phyloP scores from a whole-genome alignment of 2,329 filamentous ascomycete genomes.

The Xylariaceae sp. region DNA sequence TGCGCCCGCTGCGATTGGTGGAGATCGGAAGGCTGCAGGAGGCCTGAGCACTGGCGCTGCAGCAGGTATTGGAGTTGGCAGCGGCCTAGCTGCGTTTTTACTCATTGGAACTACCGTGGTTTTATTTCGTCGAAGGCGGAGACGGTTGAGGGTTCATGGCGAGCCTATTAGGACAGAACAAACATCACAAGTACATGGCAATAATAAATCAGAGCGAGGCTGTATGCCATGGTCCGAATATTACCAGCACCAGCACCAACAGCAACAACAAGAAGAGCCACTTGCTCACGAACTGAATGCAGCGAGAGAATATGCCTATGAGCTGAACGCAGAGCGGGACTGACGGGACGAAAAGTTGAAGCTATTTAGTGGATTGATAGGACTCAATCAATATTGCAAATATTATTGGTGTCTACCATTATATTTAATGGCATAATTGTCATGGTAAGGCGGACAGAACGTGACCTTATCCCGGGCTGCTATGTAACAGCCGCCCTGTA shows the following conservation, averaged over 20 bases:
- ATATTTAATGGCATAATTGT: too few species aligned
- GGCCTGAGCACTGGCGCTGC: neutral
- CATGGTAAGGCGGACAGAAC: too few species aligned
- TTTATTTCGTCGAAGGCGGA: neutral
- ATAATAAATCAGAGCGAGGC: neutral
- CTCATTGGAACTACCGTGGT: neutral
- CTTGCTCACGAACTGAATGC: too few species aligned
- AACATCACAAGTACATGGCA: neutral
- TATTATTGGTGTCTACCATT: too few species aligned
- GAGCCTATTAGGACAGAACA: neutral
- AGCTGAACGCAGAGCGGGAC: too few species aligned
- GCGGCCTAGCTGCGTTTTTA: conserved; percentile 4
- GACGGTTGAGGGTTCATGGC: neutral
- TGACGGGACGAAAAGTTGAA: too few species aligned
- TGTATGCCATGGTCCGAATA: too few species aligned
- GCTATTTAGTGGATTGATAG: too few species aligned
- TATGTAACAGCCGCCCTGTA: too few species aligned
- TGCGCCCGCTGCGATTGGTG: neutral
- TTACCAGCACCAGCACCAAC: neutral
- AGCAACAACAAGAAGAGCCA: neutral
- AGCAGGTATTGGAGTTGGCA: conserved; percentile 16
- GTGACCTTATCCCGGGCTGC: too few species aligned
- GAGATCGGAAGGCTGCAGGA: neutral
- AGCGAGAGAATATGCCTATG: too few species aligned
- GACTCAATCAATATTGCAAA: too few species aligned